Evolutionary conservation across 352 stramenopile species (phyloP).

Genomic region (Pythium monospermum): DNA sequence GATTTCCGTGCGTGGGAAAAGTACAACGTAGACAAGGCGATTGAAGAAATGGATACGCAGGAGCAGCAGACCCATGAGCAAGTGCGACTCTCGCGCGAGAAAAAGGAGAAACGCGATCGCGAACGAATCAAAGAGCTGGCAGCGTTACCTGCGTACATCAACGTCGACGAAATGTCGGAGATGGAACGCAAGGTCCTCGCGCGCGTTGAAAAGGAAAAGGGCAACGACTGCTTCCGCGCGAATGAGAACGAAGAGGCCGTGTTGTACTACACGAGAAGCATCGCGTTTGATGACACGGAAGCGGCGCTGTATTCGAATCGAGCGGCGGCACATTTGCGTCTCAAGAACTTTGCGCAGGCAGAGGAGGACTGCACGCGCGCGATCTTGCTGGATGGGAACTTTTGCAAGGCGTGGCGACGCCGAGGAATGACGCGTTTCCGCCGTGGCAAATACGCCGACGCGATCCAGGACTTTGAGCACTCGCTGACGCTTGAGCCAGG

Average conservation of each 20-base stretch:
- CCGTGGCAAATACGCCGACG: constrained; percentile 81
- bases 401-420: constrained; percentile 83
- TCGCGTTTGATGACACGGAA: constrained; percentile 75
- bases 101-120: constrained; percentile 30
- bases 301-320: constrained; percentile 85
- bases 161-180: constrained; percentile 42
- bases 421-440: constrained; percentile 86
- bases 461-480: constrained; percentile 75
- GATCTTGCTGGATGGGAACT: constrained; percentile 73
- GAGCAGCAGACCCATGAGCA: constrained; percentile 38
- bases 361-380: constrained; percentile 83
- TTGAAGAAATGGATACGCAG: constrained; percentile 62
- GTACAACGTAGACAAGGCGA: constrained; percentile 83
- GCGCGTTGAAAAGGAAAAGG: constrained; percentile 88
- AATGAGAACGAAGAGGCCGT: constrained; percentile 83
- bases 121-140: constrained; percentile 51
- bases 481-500: constrained; percentile 57
- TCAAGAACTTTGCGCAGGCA: constrained; percentile 81
- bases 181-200: constrained; percentile 55
- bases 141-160: constrained; percentile 53
- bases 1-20: constrained; percentile 92
- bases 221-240: constrained; percentile 90
- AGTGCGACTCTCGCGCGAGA: constrained; percentile 26
- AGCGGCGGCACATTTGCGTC: constrained; percentile 70
- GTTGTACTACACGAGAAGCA: constrained; percentile 86